These are phyloP conservation scores for Nemania serpens DNA, from an alignment of 2,329 filamentous ascomycete species.

Conservation along the genomic window DNA sequence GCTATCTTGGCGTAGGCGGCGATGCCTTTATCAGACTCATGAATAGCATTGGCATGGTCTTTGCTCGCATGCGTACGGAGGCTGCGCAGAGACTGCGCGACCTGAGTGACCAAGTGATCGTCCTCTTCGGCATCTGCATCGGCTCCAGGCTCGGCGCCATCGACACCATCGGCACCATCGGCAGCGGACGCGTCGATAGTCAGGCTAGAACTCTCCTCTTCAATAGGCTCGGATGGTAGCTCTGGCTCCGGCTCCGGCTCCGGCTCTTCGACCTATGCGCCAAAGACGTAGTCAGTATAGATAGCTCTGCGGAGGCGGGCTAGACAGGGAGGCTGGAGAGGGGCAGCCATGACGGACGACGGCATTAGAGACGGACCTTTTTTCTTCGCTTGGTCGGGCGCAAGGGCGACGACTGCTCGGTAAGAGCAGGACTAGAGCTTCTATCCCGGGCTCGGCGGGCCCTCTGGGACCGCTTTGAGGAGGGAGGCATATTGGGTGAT, in stretches of 20 bases:
- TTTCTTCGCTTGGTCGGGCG: slow-evolving; percentile 68
- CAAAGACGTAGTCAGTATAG: slow-evolving; percentile 23
- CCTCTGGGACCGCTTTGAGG: slow-evolving; percentile 46
- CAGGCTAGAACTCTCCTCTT: slow-evolving; percentile 40
- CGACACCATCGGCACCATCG: slow-evolving; percentile 12
- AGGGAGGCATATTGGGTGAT: slow-evolving; percentile 44
- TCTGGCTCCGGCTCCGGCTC: slow-evolving; percentile 29
- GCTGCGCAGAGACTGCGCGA: slow-evolving; percentile 56
- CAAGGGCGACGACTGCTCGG: slow-evolving; percentile 61
- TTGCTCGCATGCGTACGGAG: slow-evolving; percentile 61
- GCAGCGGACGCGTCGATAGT: slow-evolving; percentile 35
- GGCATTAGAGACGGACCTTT: slow-evolving; percentile 50
- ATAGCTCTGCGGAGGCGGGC: not conserved
- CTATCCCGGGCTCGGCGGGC: slow-evolving; percentile 42
- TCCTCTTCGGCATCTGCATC: slow-evolving; percentile 50
- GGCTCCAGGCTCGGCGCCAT: slow-evolving; percentile 12
- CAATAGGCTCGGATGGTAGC: slow-evolving; percentile 49
- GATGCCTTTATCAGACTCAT: slow-evolving; percentile 65
- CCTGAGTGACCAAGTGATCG: slow-evolving; percentile 60
- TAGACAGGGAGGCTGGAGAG: slow-evolving; percentile 10
- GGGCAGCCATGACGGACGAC: not conserved
- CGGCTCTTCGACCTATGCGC: slow-evolving; percentile 47
- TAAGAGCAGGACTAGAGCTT: slow-evolving; percentile 41
- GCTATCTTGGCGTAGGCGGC: slow-evolving; percentile 83
- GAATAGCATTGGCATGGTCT: slow-evolving; percentile 67